Base-by-base conservation (phyloP, 371 early-diverging fungal species). In the Mucor circinelloides region DNA sequence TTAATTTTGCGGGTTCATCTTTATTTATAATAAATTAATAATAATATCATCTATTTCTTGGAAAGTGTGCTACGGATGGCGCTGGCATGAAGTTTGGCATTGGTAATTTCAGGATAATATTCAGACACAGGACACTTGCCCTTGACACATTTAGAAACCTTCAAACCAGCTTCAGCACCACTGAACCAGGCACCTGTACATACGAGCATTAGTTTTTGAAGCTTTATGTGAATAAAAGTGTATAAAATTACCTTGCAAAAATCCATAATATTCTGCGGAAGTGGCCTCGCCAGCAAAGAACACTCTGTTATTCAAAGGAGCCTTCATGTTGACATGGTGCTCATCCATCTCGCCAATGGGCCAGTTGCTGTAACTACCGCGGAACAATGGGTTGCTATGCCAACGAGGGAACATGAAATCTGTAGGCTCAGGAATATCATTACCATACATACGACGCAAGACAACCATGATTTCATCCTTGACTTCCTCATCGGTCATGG, bases 201-300 rank as follows among this genome's bases (percentile, higher is more conserved):
- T 3, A 21, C n/a, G 19, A 46, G 21, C n/a, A 9, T 19, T 4
- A 46, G n/a, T 46, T 7, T 19, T 21, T 19, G 1, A 7, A 5
- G 46, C 21, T 3, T 36, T n/a, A n/a, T n/a, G n/a, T n/a, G n/a
- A n/a, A n/a, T n/a, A n/a, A 17, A 6, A 48, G 7, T 48, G 7
- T 19, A 48, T 48, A 7, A 40, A 40, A 40, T 40, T 40, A 40
- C 40, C 40, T 64, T 83, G 83, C 9, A 81, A 57, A 67, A 77
- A 83, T 9, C 83, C 83, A 67, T 64, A 83, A 44, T 74, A 79
- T 2, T 74, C 70, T 2, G 58, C 50, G 19, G 76, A 76, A 68
- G 76, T 71, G 28, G 83, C 81, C 61, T 83, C 83, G 34, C 83
- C 83, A 44, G 81, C 74, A 66, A 81, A 83, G 69, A 74, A 80